Evolutionary conservation across 1,284 basidiomycete species (phyloP), one percentile per base, ranked within the genome.

Genomic region (Cryptococcus hybrid): DNA sequence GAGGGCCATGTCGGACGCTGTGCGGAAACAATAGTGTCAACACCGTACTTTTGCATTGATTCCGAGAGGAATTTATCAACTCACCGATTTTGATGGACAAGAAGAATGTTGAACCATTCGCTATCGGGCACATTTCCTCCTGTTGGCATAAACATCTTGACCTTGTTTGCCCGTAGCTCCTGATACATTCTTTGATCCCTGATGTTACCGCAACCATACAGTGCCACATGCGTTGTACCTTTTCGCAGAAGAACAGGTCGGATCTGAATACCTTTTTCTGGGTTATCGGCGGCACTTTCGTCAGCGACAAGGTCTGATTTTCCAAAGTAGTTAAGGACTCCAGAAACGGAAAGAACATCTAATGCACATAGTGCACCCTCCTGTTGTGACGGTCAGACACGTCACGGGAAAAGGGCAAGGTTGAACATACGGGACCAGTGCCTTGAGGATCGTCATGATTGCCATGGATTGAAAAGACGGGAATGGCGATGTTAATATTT

Each of bases 361-460:
- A 99, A 84, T 0, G 95, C 93, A 63, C 92, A 96, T 0, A 99
- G 83, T 0, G 95, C 94, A 5, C 95, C 96, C 80, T 92, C 88
- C 90, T 94, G 65, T 18, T 8, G 12, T 11, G 9, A 2, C n/a
- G n/a, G 9, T 38, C n/a, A 52, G 36, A 18, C 18, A 18, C 18
- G 18, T 18, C 18, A 18, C 18, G 7, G 52, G 39, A 46, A 35
- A 13, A 38, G 24, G 35, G 18, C 1, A n/a, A 36, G 2, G 35
- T 13, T 24, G 34, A 18, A 75, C 88, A 64, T 67, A 92, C 92
- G 8, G 89, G 84, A 11, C 93, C 93, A 9, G 92, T 88, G 24
- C 95, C 96, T 78, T 99, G 96, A 37, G 96, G 95, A 68, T 99
- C 95, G 72, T 99, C 96, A 76, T 99, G 96, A 72, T 99, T 99